Conservation (phyloP, 1,139 yeast genomes). For the Ogataea hybrid region DNA sequence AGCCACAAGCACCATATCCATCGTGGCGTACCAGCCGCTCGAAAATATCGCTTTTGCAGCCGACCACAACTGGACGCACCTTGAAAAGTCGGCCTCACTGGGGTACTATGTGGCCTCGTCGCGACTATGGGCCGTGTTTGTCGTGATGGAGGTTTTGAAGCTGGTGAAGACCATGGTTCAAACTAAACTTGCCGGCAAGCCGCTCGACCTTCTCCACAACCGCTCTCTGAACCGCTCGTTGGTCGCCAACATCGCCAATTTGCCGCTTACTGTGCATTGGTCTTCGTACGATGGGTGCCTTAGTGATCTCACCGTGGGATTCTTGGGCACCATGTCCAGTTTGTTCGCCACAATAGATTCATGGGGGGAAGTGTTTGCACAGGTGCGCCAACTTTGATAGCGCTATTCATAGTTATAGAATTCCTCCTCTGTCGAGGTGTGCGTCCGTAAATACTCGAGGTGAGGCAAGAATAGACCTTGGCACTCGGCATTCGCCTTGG, state of each 20-base stretch:
- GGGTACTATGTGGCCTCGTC: conserved; percentile 43
- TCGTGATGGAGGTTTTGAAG: conserved; percentile 47
- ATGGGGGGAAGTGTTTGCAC: conserved; percentile 22
- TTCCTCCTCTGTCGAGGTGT: conserved; percentile 19
- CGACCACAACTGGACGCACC: conserved; percentile 52
- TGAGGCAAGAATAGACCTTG: conserved; percentile 31
- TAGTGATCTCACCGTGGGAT: conserved; percentile 33
- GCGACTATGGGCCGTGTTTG: conserved; percentile 56
- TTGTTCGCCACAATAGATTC: conserved; percentile 24
- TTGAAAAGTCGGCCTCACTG: conserved; percentile 26
- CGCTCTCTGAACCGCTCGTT: conserved; percentile 18
- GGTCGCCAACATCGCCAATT: conserved; percentile 38
- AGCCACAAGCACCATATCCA: conserved; percentile 28
- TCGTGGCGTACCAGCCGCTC: conserved; percentile 40
- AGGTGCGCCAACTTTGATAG: conserved; percentile 4
- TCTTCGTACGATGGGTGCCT: conserved; percentile 54
- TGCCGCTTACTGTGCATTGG: conserved; percentile 61
- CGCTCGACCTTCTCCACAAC: conserved; percentile 6
- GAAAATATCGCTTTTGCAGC: conserved; percentile 60
- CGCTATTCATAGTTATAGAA: conserved; percentile 5
- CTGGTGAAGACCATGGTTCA: conserved; percentile 11
- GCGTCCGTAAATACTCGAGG: conserved; percentile 30
- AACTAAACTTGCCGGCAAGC: conserved; percentile 8
- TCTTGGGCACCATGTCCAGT: conserved; percentile 33
- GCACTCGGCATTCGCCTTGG: conserved; percentile 30